These are phyloP conservation scores for Favolaschia claudopus DNA, from an alignment of 768 basidiomycete genomes.

Conservation along the genomic window DNA sequence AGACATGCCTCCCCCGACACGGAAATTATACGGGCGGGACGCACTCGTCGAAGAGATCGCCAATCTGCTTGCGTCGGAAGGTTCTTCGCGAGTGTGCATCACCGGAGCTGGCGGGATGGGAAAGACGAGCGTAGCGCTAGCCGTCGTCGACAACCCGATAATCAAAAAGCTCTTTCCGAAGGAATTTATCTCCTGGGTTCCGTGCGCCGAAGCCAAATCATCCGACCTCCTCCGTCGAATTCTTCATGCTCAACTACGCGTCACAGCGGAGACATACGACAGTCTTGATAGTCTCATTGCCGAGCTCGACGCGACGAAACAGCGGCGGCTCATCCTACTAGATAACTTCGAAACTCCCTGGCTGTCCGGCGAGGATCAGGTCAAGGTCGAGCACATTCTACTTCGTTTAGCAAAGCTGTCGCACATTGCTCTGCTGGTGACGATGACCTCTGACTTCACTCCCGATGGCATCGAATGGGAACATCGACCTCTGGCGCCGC, in stretches of 20 bases:
- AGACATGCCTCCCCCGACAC: slow-evolving; percentile 18
- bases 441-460: slow-evolving; percentile 40
- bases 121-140: no score
- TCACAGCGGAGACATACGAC: slow-evolving; percentile 31
- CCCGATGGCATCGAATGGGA: slow-evolving; percentile 38
- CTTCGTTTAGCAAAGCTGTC: slow-evolving; percentile 31
- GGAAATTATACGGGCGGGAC: slow-evolving; percentile 24
- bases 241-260: slow-evolving; percentile 29
- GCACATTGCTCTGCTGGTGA: slow-evolving; percentile 40
- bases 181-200: slow-evolving; percentile 38
- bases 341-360: slow-evolving; percentile 53
- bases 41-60: slow-evolving; percentile 12
- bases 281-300: slow-evolving; percentile 26
- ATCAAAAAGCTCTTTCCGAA: slow-evolving; percentile 32
- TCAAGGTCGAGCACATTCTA: slow-evolving; percentile 35
- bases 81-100: slow-evolving; percentile 5
- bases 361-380: slow-evolving; percentile 32
- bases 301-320: slow-evolving; percentile 30
- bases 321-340: slow-evolving; percentile 40
- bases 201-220: slow-evolving; percentile 40
- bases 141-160: slow-evolving; percentile 35
- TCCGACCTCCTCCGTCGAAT: slow-evolving; percentile 33
- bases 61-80: not conserved
- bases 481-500: slow-evolving; percentile 16
- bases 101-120: no score